Evolutionary conservation across 306 rosid species (phyloP).

Genomic region (Fragaria ananassa): DNA sequence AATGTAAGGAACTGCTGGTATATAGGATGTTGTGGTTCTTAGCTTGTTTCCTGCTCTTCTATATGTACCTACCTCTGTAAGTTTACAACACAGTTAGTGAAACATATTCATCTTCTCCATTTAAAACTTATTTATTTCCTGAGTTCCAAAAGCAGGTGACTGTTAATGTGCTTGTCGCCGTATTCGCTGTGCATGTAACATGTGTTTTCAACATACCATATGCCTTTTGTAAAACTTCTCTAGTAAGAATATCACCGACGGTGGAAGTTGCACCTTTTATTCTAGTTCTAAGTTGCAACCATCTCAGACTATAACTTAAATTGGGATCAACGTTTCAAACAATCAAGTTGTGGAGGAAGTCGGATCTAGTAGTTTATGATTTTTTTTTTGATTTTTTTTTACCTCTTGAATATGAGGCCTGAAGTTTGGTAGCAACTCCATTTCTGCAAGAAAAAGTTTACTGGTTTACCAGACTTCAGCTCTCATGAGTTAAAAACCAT

Average conservation of each 20-base stretch:
- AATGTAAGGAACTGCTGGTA: too few species aligned
- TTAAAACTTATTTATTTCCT: too few species aligned
- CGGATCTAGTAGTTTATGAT: neutral
- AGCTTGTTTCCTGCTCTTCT: too few species aligned
- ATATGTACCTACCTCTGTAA: too few species aligned
- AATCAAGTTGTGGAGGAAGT: neutral
- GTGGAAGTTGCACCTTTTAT: slow-evolving; percentile 9
- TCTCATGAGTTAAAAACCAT: neutral
- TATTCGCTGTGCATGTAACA: neutral
- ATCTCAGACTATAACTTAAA: neutral
- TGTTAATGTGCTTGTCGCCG: neutral
- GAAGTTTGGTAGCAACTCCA: neutral
- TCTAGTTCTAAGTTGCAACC: neutral
- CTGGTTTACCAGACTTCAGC: neutral
- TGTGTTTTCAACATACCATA: neutral
- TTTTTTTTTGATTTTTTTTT: neutral
- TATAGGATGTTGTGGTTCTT: too few species aligned
- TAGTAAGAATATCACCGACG: neutral
- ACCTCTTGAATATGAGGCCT: neutral
- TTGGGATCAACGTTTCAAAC: neutral
- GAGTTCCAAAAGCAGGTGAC: slow-evolving; percentile 9
- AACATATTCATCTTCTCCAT: too few species aligned
- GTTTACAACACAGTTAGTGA: too few species aligned
- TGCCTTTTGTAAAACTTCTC: neutral
- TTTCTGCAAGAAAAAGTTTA: slow-evolving; percentile 23